A percentile compares a stretch with the other conserved stretches of the same genome.
These are phyloP conservation scores for Debaryomycetaceae sp. DNA, from an alignment of 1,139 yeast species.

Conservation along the genomic window DNA sequence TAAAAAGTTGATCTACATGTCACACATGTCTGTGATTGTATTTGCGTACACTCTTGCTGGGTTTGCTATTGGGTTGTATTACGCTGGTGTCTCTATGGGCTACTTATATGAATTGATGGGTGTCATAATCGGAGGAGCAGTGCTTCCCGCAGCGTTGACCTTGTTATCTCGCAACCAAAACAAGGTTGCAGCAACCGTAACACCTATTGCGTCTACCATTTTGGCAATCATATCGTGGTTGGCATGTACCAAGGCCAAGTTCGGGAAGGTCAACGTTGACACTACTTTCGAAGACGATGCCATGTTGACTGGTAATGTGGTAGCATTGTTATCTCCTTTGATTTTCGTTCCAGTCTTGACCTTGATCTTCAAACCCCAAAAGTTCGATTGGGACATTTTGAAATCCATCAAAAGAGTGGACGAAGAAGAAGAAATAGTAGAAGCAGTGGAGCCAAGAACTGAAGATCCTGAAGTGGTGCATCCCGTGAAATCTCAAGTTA, in stretches of 20 bases:
- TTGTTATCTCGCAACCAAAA: constrained; percentile 69
- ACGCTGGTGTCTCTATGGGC: constrained; percentile 84
- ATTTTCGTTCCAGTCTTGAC: constrained; percentile 68
- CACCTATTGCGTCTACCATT: constrained; percentile 62
- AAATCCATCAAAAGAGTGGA: constrained; percentile 59
- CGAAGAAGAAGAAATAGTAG: constrained; percentile 59
- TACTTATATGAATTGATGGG: constrained; percentile 86
- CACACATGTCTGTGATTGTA: constrained; percentile 62
- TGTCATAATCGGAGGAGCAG: constrained; percentile 81
- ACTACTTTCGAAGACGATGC: constrained; percentile 76
- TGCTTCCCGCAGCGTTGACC: constrained; percentile 70
- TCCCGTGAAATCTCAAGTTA: constrained; percentile 36
- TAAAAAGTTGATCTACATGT: constrained; percentile 60
- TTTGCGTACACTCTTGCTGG: constrained; percentile 77
- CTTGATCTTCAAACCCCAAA: constrained; percentile 58
- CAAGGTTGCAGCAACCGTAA: constrained; percentile 52
- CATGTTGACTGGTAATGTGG: constrained; percentile 83
- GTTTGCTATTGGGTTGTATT: constrained; percentile 75
- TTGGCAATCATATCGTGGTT: constrained; percentile 68
- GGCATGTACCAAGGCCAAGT: constrained; percentile 52
- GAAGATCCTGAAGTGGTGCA: constrained; percentile 35
- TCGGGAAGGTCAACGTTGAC: constrained; percentile 53
- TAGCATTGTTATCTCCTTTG: constrained; percentile 74
- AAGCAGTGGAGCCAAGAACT: constrained; percentile 18
- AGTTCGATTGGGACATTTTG: constrained; percentile 69